A percentile compares a stretch with the other conserved stretches of the same genome.
These are phyloP conservation scores for Microbotryomycetes sp. DNA, from an alignment of 1,284 basidiomycete genomes.

Conservation along the genomic window DNA sequence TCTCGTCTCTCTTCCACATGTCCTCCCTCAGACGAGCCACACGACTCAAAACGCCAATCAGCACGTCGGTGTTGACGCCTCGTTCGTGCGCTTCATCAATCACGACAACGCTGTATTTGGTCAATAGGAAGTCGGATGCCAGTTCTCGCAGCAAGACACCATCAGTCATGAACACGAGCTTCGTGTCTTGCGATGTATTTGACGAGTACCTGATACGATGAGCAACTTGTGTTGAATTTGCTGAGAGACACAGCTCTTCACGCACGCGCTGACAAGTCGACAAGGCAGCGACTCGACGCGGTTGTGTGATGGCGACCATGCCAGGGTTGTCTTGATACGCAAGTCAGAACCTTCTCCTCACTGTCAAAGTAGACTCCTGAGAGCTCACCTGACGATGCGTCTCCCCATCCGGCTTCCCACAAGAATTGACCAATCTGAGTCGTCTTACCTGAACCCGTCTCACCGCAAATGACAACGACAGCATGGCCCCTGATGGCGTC, in stretches of 20 bases:
- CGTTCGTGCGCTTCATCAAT: slow-evolving; percentile 98
- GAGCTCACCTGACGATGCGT: slow-evolving; percentile 44
- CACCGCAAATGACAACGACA: slow-evolving; percentile 66
- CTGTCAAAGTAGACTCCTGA: neutral
- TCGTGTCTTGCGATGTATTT: slow-evolving; percentile 78
- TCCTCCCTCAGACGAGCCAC: slow-evolving; percentile 82
- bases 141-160: slow-evolving; percentile 92
- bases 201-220: slow-evolving; percentile 98
- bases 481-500: slow-evolving; percentile 82
- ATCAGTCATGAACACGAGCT: slow-evolving; percentile 99
- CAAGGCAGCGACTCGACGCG: slow-evolving; percentile 92
- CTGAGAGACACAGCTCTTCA: slow-evolving; percentile 71
- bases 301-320: slow-evolving; percentile 97
- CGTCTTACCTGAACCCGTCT: slow-evolving; percentile 96
- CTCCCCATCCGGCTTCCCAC: slow-evolving; percentile 92
- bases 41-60: slow-evolving; percentile 90
- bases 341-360: slow-evolving; percentile 12
- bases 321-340: slow-evolving; percentile 74
- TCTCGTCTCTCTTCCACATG: slow-evolving; percentile 70
- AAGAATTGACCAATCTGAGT: slow-evolving; percentile 94
- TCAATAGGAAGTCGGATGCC: slow-evolving; percentile 80
- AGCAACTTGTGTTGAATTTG: slow-evolving; percentile 64
- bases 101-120: slow-evolving; percentile 86
- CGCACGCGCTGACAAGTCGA: slow-evolving; percentile 90
- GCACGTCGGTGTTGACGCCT: slow-evolving; percentile 95